phyloP scores from a whole-genome alignment of 257 asterid species.

The Salvia hispanica region DNA sequence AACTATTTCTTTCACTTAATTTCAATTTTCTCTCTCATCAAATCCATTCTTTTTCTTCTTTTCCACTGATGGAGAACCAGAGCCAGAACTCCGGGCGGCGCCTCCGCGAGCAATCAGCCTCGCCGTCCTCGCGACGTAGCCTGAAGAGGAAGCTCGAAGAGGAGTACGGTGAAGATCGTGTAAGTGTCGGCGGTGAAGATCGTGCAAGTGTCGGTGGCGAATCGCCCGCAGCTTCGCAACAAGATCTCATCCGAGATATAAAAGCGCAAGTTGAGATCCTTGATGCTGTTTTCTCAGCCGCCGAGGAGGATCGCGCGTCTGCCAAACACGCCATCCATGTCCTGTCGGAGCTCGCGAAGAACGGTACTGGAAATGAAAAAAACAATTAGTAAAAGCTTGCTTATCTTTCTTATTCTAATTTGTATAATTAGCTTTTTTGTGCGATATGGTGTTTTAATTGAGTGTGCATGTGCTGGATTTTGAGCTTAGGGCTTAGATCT shows the following conservation, averaged over 20 bases:
- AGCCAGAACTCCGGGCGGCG: conserved; percentile 65
- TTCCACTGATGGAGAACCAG: conserved; percentile 65
- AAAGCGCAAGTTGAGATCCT: conserved; percentile 72
- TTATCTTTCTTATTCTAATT: not conserved
- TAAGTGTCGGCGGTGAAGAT: conserved; percentile 59
- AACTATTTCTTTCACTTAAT: conserved; percentile 30
- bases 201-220: conserved; percentile 54
- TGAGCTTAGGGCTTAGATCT: conserved; percentile 41
- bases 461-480: conserved; percentile 36
- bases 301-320: conserved; percentile 63
- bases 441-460: conserved; percentile 8
- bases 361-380: conserved; percentile 43
- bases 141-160: conserved; percentile 80
- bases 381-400: not conserved
- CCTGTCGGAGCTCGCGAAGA: conserved; percentile 71
- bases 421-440: conserved; percentile 15
- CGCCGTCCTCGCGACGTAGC: conserved; percentile 61
- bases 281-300: conserved; percentile 42
- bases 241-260: conserved; percentile 67
- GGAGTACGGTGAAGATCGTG: conserved; percentile 56
- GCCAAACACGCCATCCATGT: conserved; percentile 64
- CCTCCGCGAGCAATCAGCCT: conserved; percentile 59
- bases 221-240: conserved; percentile 53
- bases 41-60: conserved; percentile 18
- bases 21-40: conserved; percentile 40